Evolutionary conservation across 257 asterid species (phyloP).

Genomic region (Ophiorrhiza pumila): DNA sequence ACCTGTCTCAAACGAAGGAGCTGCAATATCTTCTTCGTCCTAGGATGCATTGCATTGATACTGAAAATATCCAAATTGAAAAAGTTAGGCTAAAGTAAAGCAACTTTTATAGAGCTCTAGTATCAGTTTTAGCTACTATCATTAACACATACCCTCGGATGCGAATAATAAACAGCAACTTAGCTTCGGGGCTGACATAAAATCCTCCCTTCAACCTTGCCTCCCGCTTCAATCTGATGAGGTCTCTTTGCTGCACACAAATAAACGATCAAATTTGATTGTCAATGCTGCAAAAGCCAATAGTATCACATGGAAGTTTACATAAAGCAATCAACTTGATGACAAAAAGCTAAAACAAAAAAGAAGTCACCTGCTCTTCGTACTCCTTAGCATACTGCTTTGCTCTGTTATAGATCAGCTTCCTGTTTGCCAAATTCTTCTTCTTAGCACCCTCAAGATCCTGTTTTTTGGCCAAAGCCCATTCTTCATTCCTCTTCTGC

Average conservation of each 20-base stretch:
- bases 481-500: conserved; percentile 64
- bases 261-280: not conserved
- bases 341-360: not conserved
- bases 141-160: conserved; percentile 61
- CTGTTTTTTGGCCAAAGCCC: conserved; percentile 53
- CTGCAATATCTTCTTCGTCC: conserved; percentile 66
- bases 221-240: conserved; percentile 63
- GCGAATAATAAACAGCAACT: conserved; percentile 54
- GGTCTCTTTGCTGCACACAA: conserved; percentile 43
- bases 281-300: not conserved
- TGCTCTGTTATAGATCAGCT: conserved; percentile 47
- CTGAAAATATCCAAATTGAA: conserved; percentile 28
- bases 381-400: conserved; percentile 52
- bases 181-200: conserved; percentile 71
- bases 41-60: conserved; percentile 68
- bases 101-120: not conserved
- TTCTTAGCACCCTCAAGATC: conserved; percentile 47
- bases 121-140: no score
- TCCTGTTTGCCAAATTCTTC: conserved; percentile 47
- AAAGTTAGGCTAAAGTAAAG: not conserved
- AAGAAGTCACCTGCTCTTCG: conserved; percentile 42
- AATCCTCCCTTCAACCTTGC: conserved; percentile 85
- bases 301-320: not conserved
- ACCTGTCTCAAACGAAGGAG: conserved; percentile 70
- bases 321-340: no score